Conservation (phyloP, 1,284 basidiomycete species). For the Cronartium quercuum region DNA sequence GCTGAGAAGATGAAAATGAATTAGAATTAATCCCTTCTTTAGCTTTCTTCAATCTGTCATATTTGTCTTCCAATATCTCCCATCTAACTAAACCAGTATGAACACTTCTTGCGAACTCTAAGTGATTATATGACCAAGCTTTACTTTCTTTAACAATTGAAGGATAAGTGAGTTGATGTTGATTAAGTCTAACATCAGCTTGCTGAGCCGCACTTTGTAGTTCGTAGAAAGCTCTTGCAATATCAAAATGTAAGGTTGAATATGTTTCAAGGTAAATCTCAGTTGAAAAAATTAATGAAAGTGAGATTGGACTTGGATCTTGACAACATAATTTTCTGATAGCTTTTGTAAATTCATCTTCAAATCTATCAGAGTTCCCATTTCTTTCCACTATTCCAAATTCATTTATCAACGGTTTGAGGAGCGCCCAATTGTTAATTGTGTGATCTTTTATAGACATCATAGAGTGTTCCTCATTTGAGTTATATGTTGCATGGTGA, state of each 20-base stretch:
- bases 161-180: background rate
- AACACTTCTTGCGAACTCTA: too few relatives aligned
- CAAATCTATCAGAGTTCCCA: background rate
- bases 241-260: background rate
- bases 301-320: background rate
- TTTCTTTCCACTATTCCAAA: background rate
- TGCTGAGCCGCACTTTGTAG: background rate
- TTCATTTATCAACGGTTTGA: background rate
- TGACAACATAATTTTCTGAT: background rate
- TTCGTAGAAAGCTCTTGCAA: background rate
- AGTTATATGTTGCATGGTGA: background rate
- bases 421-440: background rate
- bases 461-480: background rate
- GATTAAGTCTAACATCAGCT: background rate
- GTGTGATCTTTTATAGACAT: too few relatives aligned
- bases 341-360: background rate
- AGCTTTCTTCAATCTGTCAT: too few relatives aligned
- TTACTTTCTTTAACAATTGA: too few relatives aligned
- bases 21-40: too few relatives aligned
- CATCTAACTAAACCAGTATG: too few relatives aligned
- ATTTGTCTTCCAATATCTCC: too few relatives aligned
- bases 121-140: too few relatives aligned
- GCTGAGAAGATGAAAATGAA: too few relatives aligned
- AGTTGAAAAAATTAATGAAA: background rate
- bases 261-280: background rate